Percentiles rank a stretch among this genome's conserved stretches.
Conservation (phyloP, 352 stramenopile genomes). For the Stramenopiles sp. region DNA sequence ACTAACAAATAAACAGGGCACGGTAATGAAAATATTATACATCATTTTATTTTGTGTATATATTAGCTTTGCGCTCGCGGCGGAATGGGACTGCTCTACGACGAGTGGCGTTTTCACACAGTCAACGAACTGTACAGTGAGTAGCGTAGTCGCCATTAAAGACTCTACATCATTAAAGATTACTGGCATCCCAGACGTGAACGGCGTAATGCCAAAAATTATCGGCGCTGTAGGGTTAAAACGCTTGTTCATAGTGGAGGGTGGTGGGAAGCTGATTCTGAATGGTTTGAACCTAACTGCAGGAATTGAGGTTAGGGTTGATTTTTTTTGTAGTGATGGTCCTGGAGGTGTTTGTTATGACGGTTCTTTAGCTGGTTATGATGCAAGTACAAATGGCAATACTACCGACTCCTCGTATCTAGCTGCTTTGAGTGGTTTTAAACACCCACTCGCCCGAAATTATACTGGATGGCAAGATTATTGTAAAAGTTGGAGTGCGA, state of each 20-base stretch:
- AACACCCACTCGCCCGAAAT: too few species aligned
- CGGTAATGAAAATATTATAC: not conserved
- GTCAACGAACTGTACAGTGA: not conserved
- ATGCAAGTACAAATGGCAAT: too few species aligned
- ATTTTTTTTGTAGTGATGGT: too few species aligned
- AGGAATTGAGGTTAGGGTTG: too few species aligned
- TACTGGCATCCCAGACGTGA: not conserved
- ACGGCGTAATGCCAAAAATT: not conserved
- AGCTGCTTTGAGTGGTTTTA: too few species aligned
- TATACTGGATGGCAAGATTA: too few species aligned
- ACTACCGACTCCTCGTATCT: too few species aligned
- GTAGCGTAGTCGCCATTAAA: not conserved
- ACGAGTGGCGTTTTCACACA: constrained; percentile 4
- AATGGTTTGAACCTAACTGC: not conserved
- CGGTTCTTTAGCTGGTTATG: too few species aligned
- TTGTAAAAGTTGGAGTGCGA: too few species aligned
- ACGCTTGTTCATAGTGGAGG: constrained; percentile 2
- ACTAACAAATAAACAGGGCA: too few species aligned
- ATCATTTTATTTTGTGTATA: not conserved
- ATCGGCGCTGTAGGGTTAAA: not conserved
- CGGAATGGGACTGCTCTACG: not conserved
- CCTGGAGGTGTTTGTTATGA: not conserved
- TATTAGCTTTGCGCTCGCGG: not conserved
- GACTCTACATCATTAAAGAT: constrained; percentile 1
- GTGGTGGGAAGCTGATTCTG: not conserved